Evolutionary conservation across 176 grass and related monocot genomes (phyloP), one percentile per base, ranked within the genome.

Genomic region (Musa beccarii): DNA sequence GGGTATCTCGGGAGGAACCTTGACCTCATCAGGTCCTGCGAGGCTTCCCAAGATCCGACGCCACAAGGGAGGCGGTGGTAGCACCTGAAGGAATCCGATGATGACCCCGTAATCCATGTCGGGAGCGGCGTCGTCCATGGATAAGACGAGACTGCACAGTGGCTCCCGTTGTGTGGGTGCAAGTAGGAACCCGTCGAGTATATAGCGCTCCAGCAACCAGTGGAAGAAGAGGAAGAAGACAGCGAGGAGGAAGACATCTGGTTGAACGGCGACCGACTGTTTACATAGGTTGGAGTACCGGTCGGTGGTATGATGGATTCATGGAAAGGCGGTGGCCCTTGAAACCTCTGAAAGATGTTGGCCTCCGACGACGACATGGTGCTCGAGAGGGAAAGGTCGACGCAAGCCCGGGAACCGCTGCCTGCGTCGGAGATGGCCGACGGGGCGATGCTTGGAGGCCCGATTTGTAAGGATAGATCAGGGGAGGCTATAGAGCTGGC

Each of bases 401-500:
- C 54, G 71, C 53, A 10, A 4, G 22, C 1, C 56, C 53, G 53
- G 22, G 9, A 24, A 0, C 11, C 13, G 71, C 3, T 11, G 21
- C 28, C 34, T 17, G 51, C 2, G 23, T 11, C 11, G 52, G 52
- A 54, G 1, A 43, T 43, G 34, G 29, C 10, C 14, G 78, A 62
- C 22, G 78, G n/a, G 0, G 68, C 10, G 19, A 23, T 19, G 78
- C 26, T 76, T 9, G 83, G 83, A 3, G 78, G 83, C 8, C 83
- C 80, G 53, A 85, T 85, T 28, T 85, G 73, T 9, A 85, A 71
- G 8, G 83, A 80, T 49, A 85, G 66, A 55, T 85, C 83, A 12
- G 78, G 78, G 2, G 74, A 59, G 20, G 78, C 54, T 25, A 72
- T 55, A 19, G 79, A 81, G 3, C 34, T 6, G 34, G 79, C 65